These are phyloP conservation scores for Botrytis fabae DNA, from an alignment of 2,329 filamentous ascomycete species.

Conservation along the genomic window DNA sequence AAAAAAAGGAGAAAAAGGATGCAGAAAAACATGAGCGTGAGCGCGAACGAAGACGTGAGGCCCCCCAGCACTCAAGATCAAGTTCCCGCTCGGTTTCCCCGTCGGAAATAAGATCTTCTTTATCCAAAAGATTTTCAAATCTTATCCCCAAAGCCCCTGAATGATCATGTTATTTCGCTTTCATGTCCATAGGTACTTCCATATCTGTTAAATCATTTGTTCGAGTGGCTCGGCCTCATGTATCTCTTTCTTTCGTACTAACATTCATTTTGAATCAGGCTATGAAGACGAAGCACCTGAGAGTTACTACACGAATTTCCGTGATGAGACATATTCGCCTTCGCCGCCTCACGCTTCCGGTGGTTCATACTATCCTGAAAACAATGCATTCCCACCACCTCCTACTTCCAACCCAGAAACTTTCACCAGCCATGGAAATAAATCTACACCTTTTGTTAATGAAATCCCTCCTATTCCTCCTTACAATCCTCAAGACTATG, in stretches of 20 bases:
- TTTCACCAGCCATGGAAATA: constrained; percentile 33
- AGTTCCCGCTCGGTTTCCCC: constrained; percentile 37
- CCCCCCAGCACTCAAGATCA: constrained; percentile 39
- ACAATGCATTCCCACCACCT: constrained; percentile 34
- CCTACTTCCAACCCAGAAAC: constrained; percentile 19
- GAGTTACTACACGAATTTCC: constrained; percentile 38
- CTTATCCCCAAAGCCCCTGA: constrained; percentile 34
- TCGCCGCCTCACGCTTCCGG: constrained; percentile 41
- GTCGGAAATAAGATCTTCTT: constrained; percentile 37
- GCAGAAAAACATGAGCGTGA: constrained; percentile 34
- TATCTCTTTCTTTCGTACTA: constrained; percentile 31
- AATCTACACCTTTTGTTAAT: constrained; percentile 33
- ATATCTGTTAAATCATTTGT: constrained; percentile 25
- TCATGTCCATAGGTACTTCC: constrained; percentile 14
- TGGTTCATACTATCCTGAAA: constrained; percentile 39
- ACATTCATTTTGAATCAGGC: constrained; percentile 31
- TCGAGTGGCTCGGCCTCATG: constrained; percentile 25
- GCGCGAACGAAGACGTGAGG: constrained; percentile 42
- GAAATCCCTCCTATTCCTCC: constrained; percentile 34
- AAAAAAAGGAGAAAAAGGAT: constrained; percentile 40
- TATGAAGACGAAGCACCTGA: constrained; percentile 40
- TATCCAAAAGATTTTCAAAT: constrained; percentile 39
- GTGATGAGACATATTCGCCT: constrained; percentile 38
- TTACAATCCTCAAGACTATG: constrained; percentile 41
- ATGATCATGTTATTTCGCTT: constrained; percentile 11